Evolutionary conservation across 306 rosid species (phyloP).

Genomic region (Trifolium repens): DNA sequence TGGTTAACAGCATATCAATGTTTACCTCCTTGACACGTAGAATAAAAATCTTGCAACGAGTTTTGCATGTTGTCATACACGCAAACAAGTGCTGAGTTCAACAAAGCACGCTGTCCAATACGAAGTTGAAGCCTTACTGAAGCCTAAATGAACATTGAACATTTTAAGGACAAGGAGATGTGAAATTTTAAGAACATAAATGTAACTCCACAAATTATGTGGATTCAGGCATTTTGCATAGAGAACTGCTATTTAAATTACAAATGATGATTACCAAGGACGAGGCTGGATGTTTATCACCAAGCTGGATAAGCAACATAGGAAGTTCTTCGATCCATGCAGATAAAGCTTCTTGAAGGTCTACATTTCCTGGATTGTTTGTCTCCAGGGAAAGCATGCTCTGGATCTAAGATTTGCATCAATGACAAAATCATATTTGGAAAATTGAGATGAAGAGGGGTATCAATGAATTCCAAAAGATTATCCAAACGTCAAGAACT

Average conservation of each 20-base stretch:
- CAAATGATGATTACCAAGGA: constrained; percentile 58
- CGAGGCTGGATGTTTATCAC: constrained; percentile 62
- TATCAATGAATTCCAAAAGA: constrained; percentile 18
- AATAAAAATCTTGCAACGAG: constrained; percentile 62
- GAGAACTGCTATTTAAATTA: constrained; percentile 37
- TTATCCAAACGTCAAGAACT: constrained; percentile 31
- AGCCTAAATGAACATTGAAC: constrained; percentile 54
- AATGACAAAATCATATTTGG: constrained; percentile 15
- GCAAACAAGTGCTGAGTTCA: constrained; percentile 59
- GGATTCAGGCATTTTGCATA: constrained; percentile 18
- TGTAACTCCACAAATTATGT: constrained; percentile 12
- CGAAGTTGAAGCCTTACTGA: constrained; percentile 64
- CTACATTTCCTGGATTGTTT: constrained; percentile 53
- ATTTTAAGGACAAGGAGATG: constrained; percentile 22
- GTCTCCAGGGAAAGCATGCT: constrained; percentile 51
- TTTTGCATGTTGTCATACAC: constrained; percentile 63
- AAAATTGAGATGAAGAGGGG: constrained; percentile 16
- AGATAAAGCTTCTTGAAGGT: constrained; percentile 55
- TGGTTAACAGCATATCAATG: constrained; percentile 20
- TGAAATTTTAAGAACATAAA: constrained; percentile 34
- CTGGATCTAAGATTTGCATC: constrained; percentile 55
- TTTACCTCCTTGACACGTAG: constrained; percentile 61
- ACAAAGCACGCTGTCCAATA: constrained; percentile 67
- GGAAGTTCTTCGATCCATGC: constrained; percentile 84
- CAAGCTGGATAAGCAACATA: constrained; percentile 66